Conservation (phyloP, 2,329 filamentous ascomycete species). For the Beauveria sp. region DNA sequence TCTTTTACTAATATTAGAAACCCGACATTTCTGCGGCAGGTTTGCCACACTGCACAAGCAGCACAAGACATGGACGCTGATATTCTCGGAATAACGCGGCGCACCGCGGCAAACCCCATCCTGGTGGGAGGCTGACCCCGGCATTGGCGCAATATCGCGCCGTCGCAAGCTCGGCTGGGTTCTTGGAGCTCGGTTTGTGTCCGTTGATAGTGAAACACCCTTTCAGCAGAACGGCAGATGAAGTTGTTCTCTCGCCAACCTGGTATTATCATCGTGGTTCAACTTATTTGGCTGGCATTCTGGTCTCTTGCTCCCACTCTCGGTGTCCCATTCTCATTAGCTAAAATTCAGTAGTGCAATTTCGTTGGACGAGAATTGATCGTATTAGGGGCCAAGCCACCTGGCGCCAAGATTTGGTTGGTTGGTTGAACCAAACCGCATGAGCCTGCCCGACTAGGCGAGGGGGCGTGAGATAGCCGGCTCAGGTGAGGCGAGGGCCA, state of each 20-base stretch:
- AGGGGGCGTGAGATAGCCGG: neutral
- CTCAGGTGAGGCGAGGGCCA: conserved; percentile 3
- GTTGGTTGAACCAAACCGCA: neutral
- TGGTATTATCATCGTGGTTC: too few relatives aligned
- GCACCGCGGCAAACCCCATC: neutral
- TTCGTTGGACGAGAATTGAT: neutral
- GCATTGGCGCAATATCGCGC: neutral
- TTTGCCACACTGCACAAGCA: too few relatives aligned
- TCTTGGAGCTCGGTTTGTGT: neutral
- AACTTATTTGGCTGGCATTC: too few relatives aligned
- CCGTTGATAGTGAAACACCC: neutral
- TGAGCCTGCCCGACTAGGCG: neutral
- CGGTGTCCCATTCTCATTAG: neutral
- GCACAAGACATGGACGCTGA: neutral
- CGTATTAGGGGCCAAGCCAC: conserved; percentile 7
- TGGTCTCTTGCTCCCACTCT: neutral
- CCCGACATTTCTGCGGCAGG: neutral
- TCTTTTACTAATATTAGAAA: neutral
- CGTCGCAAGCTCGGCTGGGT: neutral
- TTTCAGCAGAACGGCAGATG: neutral
- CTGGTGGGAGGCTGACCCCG: too few relatives aligned
- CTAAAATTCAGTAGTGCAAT: neutral
- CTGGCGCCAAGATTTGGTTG: neutral
- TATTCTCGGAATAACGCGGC: neutral
- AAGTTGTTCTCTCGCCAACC: too few relatives aligned